Percentiles rank a stretch among this genome's conserved stretches.
These are phyloP conservation scores for Diversispora epigaea DNA, from an alignment of 192 early-diverging fungal genomes.

Conservation along the genomic window DNA sequence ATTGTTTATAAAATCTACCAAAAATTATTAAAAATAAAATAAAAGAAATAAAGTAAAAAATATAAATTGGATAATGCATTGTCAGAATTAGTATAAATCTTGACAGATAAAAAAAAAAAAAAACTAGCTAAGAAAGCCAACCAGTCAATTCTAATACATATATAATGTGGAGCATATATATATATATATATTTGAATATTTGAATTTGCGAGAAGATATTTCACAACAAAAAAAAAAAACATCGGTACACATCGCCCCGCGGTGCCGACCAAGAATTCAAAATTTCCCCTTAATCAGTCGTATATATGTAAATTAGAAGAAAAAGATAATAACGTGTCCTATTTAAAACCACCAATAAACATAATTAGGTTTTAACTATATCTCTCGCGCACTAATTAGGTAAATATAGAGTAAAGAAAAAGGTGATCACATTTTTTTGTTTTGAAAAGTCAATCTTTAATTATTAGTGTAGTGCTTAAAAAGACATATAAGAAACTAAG, in stretches of 20 bases:
- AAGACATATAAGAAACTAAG: not conserved
- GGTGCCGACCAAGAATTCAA: slow-evolving; percentile 8
- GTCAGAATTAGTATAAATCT: not conserved
- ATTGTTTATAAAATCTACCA: slow-evolving; percentile 1
- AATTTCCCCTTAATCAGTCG: not conserved
- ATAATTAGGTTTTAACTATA: not conserved
- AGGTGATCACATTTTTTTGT: not conserved
- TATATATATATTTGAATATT: not conserved
- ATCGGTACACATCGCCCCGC: slow-evolving; percentile 11
- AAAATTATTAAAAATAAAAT: not conserved
- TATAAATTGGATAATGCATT: not conserved
- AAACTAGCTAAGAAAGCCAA: not conserved
- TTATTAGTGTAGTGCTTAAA: not conserved
- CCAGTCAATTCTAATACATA: not conserved
- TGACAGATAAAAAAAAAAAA: not conserved
- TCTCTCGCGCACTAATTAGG: not conserved
- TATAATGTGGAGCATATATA: not conserved
- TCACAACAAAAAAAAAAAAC: slow-evolving; percentile 1
- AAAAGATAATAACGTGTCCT: not conserved
- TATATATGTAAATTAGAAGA: not conserved
- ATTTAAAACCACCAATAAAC: not conserved
- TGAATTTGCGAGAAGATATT: not conserved
- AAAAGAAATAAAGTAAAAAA: not conserved
- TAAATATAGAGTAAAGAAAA: not conserved
- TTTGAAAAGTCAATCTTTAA: not conserved